Conservation (phyloP, 768 basidiomycete genomes). For the Xerocomus spinulosus region DNA sequence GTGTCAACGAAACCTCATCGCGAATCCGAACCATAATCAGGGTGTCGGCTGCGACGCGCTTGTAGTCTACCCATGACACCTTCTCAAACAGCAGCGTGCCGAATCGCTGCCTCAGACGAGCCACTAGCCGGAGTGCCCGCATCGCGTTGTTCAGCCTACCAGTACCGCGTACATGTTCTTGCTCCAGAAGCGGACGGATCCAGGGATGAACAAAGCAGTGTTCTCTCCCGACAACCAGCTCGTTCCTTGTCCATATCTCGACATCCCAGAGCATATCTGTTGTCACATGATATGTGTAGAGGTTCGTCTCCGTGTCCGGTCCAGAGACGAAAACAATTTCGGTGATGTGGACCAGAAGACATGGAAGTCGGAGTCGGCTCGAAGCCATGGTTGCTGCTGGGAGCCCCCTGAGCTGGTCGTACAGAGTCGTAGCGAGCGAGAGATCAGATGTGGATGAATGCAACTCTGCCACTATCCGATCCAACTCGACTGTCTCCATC, state of each 20-base stretch:
- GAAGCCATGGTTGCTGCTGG: neutral
- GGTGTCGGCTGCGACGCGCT: neutral
- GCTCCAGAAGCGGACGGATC: constrained; percentile 3
- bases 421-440: neutral
- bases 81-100: constrained; percentile 1
- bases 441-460: neutral
- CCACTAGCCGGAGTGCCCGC: constrained; percentile 1
- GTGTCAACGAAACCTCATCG: neutral
- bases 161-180: neutral
- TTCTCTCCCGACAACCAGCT: neutral
- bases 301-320: neutral
- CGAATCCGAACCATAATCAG: neutral
- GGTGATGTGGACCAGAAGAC: neutral
- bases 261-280: neutral
- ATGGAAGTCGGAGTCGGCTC: constrained; percentile 2
- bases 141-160: neutral
- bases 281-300: neutral
- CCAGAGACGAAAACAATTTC: neutral
- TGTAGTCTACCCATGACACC: neutral
- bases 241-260: neutral
- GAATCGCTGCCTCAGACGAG: constrained; percentile 3
- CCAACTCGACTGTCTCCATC: neutral
- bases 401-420: neutral
- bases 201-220: constrained; percentile 1
- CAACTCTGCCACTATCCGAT: neutral